Conservation (phyloP, 2,329 filamentous ascomycete genomes). For the Teratosphaeria zuluensis region DNA sequence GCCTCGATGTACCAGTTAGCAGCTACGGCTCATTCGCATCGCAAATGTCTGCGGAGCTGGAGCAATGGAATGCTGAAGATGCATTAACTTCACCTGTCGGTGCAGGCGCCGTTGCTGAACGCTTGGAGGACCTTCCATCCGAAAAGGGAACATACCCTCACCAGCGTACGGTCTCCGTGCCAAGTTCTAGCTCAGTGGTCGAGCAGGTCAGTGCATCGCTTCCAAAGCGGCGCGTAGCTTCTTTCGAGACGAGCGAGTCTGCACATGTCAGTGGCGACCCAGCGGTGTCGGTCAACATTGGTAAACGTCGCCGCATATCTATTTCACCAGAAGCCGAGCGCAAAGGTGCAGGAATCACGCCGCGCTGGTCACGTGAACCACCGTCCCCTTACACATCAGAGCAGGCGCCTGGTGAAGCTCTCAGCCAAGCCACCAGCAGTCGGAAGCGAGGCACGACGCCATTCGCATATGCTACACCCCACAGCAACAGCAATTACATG, state of each 20-base stretch:
- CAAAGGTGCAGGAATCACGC: constrained; percentile 29
- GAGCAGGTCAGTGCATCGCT: constrained; percentile 7
- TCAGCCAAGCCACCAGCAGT: constrained; percentile 29
- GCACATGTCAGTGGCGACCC: constrained; percentile 12
- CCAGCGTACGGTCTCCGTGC: constrained; percentile 19
- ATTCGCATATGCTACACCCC: constrained; percentile 66
- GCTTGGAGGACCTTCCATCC: constrained; percentile 20
- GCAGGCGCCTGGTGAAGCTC: constrained; percentile 6
- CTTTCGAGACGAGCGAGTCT: constrained; percentile 15
- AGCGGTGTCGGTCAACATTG: constrained; percentile 10
- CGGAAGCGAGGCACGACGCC: constrained; percentile 41
- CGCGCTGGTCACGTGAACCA: constrained; percentile 35
- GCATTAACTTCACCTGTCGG: background rate
- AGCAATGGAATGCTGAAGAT: constrained; percentile 10
- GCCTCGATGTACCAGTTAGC: constrained; percentile 50
- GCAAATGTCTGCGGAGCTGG: constrained; percentile 7
- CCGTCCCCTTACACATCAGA: constrained; percentile 31
- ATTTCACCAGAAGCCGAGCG: constrained; percentile 42
- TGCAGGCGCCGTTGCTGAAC: background rate
- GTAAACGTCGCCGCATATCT: constrained; percentile 43
- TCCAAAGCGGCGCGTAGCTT: constrained; percentile 23
- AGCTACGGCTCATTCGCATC: constrained; percentile 38
- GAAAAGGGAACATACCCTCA: constrained; percentile 19
- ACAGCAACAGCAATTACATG: constrained; percentile 39
- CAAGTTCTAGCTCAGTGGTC: constrained; percentile 11